These are phyloP conservation scores for Nosema muscidifuracis DNA, from an alignment of 371 early-diverging fungal genomes.

Conservation along the genomic window DNA sequence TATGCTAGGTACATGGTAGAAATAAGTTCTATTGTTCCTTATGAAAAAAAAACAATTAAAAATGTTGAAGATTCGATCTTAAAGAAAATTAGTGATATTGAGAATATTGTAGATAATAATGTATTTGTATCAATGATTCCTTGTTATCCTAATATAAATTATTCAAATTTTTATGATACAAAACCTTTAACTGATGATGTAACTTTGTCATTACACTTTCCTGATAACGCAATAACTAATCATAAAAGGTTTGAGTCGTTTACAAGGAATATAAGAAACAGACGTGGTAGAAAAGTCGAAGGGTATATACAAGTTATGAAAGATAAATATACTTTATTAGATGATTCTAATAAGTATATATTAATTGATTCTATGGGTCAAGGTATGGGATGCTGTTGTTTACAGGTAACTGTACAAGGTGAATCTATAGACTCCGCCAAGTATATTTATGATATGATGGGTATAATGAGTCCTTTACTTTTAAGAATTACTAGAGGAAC, in stretches of 20 bases:
- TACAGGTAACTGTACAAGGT: conserved; percentile 97
- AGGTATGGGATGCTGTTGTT: conserved; percentile 97
- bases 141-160: conserved; percentile 11
- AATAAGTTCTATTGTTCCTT: conserved; percentile 43
- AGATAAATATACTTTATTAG: neutral
- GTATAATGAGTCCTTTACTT: conserved; percentile 82
- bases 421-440: conserved; percentile 82
- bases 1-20: conserved; percentile 60
- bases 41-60: conserved; percentile 5
- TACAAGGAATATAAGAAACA: conserved; percentile 52
- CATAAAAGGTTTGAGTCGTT: conserved; percentile 55
- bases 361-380: conserved; percentile 97
- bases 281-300: conserved; percentile 38
- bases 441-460: conserved; percentile 83
- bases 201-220: conserved; percentile 48
- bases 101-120: neutral
- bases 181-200: conserved; percentile 21
- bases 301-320: conserved; percentile 34
- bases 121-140: conserved; percentile 10
- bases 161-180: conserved; percentile 2
- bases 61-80: conserved; percentile 35
- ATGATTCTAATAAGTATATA: conserved; percentile 67
- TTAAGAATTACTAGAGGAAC: conserved; percentile 84
- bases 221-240: conserved; percentile 54
- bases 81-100: conserved; percentile 13